Evolutionary conservation across 768 basidiomycete genomes (phyloP).

Genomic region (Trametes cingulata): DNA sequence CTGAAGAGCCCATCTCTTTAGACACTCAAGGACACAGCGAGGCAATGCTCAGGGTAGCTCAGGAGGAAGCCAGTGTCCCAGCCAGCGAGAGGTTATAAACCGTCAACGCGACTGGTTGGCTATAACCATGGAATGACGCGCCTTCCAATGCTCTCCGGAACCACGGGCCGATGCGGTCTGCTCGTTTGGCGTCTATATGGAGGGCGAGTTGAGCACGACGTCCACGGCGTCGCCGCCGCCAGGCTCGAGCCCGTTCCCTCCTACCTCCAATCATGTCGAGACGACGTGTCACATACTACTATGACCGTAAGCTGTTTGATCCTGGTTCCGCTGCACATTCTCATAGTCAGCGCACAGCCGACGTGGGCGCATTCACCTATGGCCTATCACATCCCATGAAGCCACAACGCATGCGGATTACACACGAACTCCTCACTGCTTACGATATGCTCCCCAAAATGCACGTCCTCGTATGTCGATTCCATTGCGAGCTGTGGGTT

Average conservation of each 20-base stretch:
- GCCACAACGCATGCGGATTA: constrained; percentile 91
- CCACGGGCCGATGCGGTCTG: neutral
- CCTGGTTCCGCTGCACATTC: neutral
- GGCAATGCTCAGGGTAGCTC: too few species aligned
- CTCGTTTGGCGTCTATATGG: neutral
- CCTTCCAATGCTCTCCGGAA: neutral
- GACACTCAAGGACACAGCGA: too few species aligned
- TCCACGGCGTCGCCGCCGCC: neutral
- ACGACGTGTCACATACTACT: constrained; percentile 78
- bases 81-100: too few species aligned
- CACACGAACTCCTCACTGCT: constrained; percentile 86
- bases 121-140: too few species aligned
- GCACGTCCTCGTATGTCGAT: constrained; percentile 78
- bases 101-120: too few species aligned
- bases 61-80: too few species aligned
- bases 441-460: constrained; percentile 93
- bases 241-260: neutral
- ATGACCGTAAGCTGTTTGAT: constrained; percentile 54
- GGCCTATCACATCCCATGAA: constrained; percentile 94
- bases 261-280: constrained; percentile 53
- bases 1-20: constrained; percentile 56
- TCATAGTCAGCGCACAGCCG: constrained; percentile 43
- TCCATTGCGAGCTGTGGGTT: neutral
- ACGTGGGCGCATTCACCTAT: constrained; percentile 77
- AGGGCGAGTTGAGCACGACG: neutral